Percentiles rank a stretch among this genome's conserved stretches.
Evolutionary conservation across 495 filamentous ascomycete genomes (phyloP).

Genomic region (Aspergillus bertholletiae): DNA sequence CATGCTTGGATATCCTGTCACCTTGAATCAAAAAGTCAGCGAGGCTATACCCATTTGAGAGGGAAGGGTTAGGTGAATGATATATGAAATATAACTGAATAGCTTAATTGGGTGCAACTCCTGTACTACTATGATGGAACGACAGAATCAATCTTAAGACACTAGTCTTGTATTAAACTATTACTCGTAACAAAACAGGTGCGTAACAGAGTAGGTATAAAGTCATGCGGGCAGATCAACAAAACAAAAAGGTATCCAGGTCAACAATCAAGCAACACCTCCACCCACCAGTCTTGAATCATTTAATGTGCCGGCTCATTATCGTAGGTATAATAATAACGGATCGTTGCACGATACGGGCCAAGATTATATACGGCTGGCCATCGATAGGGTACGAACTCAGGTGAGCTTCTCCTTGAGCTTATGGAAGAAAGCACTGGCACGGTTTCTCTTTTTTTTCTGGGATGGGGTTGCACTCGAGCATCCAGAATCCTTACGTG

Average conservation of each 20-base stretch:
- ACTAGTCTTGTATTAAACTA: background rate
- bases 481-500: slow-evolving; percentile 6
- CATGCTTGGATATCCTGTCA: slow-evolving; percentile 52
- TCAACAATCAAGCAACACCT: slow-evolving; percentile 2
- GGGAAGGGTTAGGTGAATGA: no score
- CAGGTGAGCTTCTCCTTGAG: slow-evolving; percentile 46
- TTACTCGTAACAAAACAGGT: background rate
- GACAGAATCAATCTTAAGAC: background rate
- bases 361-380: background rate
- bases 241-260: slow-evolving; percentile 23
- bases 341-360: background rate
- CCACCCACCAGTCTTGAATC: slow-evolving; percentile 8
- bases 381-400: background rate
- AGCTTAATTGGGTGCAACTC: background rate
- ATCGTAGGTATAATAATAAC: background rate
- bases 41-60: slow-evolving; percentile 49
- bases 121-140: background rate
- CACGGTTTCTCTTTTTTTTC: slow-evolving; percentile 48
- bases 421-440: slow-evolving; percentile 46
- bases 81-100: background rate
- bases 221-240: slow-evolving; percentile 3
- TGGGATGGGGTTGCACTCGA: slow-evolving; percentile 22
- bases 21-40: slow-evolving; percentile 49
- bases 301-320: background rate
- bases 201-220: slow-evolving; percentile 7